phyloP scores from a whole-genome alignment of 805 yeast species.

The Scheffersomyces amazonensis region DNA sequence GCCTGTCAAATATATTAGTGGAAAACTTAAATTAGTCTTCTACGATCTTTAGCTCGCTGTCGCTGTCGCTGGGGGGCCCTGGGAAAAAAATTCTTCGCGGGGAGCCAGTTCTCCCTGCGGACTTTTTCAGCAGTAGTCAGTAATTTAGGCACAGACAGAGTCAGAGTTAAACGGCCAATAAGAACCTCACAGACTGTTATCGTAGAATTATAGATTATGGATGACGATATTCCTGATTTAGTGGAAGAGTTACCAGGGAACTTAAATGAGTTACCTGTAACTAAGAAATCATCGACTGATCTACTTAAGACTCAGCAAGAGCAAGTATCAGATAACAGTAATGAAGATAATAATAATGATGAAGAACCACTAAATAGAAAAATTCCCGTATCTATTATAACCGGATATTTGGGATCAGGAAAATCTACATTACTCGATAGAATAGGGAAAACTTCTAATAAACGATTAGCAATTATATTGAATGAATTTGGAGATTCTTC shows the following conservation, averaged over 20 bases:
- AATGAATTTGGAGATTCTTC: conserved; percentile 92
- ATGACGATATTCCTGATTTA: conserved; percentile 9
- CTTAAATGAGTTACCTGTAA: not conserved
- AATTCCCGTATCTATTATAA: conserved; percentile 89
- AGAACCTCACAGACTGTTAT: no score
- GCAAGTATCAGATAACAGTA: no score
- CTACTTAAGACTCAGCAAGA: not conserved
- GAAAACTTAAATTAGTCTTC: no score
- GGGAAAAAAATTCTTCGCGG: no score
- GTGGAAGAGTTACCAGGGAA: conserved; percentile 8
- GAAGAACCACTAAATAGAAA: conserved; percentile 30
- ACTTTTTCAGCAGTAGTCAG: no score
- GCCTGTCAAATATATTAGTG: no score
- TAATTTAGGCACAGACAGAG: no score
- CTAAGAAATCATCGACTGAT: not conserved
- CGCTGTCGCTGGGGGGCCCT: no score
- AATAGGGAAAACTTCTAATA: conserved; percentile 67
- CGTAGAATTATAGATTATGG: no score
- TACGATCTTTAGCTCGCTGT: no score
- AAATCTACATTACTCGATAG: conserved; percentile 81
- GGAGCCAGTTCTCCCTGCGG: not conserved
- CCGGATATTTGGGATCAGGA: conserved; percentile 95
- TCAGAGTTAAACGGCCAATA: no score
- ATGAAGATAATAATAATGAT: no score
- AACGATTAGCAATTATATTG: conserved; percentile 81